Evolutionary conservation across 2,329 filamentous ascomycete genomes (phyloP).

Genomic region (Beauveria caledonica): DNA sequence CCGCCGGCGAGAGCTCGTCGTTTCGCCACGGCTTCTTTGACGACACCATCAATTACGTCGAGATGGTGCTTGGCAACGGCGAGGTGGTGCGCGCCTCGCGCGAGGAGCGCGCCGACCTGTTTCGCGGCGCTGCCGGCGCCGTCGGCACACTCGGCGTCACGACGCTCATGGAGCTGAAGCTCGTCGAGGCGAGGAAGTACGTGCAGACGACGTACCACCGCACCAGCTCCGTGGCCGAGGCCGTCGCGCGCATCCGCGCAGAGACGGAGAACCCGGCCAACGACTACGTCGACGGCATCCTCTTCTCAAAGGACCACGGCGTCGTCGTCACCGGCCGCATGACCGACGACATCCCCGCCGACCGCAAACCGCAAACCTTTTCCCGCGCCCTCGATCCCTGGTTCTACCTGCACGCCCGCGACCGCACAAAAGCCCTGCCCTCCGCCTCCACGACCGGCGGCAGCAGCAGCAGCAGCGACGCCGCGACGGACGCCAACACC

Average conservation of each 20-base stretch:
- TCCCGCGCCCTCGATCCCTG: constrained; percentile 58
- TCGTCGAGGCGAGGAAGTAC: constrained; percentile 51
- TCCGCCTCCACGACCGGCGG: constrained; percentile 14
- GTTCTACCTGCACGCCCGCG: constrained; percentile 65
- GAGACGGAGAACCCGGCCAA: constrained; percentile 36
- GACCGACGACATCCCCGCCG: constrained; percentile 41
- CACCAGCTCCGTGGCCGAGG: constrained; percentile 38
- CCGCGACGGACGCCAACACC: constrained; percentile 13
- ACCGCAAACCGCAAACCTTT: constrained; percentile 42
- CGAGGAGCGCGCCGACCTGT: constrained; percentile 44
- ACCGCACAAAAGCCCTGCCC: constrained; percentile 27
- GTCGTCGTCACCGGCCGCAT: constrained; percentile 59
- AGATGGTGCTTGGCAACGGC: constrained; percentile 63
- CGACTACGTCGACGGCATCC: constrained; percentile 68
- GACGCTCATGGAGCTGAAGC: constrained; percentile 56
- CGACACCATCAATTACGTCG: constrained; percentile 52
- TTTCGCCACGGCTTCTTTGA: constrained; percentile 68
- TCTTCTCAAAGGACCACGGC: constrained; percentile 53
- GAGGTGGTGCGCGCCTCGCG: constrained; percentile 47
- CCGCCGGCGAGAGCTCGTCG: constrained; percentile 60
- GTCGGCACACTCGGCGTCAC: constrained; percentile 61
- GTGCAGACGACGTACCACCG: constrained; percentile 57
- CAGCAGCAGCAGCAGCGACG: not conserved
- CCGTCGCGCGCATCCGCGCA: constrained; percentile 39
- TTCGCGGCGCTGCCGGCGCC: constrained; percentile 56